A percentile compares a stretch with the other conserved stretches of the same genome.
Evolutionary conservation across 495 filamentous ascomycete genomes (phyloP).

Genomic region (Podospora australis): DNA sequence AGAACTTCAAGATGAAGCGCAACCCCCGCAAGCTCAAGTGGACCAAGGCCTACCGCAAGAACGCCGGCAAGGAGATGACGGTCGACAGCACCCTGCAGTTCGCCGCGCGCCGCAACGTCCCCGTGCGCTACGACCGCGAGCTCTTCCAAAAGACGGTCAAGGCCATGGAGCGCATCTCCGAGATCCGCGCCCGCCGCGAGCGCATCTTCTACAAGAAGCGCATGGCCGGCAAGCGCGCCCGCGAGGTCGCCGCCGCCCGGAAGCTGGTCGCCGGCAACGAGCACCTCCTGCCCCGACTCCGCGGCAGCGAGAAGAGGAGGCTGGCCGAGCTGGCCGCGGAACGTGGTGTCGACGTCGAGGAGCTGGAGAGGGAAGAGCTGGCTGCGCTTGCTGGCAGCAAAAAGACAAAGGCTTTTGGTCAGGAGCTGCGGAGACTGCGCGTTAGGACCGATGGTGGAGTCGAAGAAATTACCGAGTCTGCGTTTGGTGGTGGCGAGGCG

Average conservation of each 20-base stretch:
- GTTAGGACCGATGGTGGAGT: conserved; percentile 61
- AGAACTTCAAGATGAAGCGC: conserved; percentile 99
- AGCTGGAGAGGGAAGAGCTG: conserved; percentile 40
- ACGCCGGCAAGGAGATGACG: conserved; percentile 81
- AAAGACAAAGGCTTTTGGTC: conserved; percentile 45
- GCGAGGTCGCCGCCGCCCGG: conserved; percentile 67
- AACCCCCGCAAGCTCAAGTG: conserved; percentile 73
- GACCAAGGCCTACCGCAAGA: conserved; percentile 78
- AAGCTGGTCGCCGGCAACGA: conserved; percentile 87
- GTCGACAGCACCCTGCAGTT: conserved; percentile 93
- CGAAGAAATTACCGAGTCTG: conserved; percentile 43
- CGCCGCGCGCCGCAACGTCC: conserved; percentile 85
- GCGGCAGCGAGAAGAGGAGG: conserved; percentile 48
- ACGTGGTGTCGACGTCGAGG: conserved; percentile 47
- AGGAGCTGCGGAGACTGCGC: conserved; percentile 56
- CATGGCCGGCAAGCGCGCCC: conserved; percentile 81
- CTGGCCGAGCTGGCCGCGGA: conserved; percentile 46
- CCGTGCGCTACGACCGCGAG: conserved; percentile 90
- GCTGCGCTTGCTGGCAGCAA: conserved; percentile 23
- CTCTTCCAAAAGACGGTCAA: conserved; percentile 77
- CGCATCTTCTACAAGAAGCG: conserved; percentile 85
- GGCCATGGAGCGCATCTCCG: conserved; percentile 84
- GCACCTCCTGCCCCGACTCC: conserved; percentile 68
- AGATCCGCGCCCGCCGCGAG: conserved; percentile 80
- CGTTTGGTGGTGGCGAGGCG: conserved; percentile 11